Percentiles rank a stretch among this genome's conserved stretches.
phyloP scores from a whole-genome alignment of 2,329 filamentous ascomycete species.

The Aaosphaeria pasadenensis region DNA sequence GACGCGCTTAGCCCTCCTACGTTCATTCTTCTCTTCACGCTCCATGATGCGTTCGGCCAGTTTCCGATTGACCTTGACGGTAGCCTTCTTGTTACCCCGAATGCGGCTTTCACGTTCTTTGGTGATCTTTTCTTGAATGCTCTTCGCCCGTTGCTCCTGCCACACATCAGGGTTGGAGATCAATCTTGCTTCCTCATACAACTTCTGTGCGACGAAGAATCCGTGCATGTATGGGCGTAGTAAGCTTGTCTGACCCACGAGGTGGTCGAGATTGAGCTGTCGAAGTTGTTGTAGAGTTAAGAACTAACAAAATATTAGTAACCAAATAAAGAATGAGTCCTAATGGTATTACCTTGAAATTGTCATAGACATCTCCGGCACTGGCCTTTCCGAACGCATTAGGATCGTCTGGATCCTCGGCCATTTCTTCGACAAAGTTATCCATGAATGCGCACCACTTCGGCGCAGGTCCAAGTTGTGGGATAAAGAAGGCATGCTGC shows the following conservation, averaged over 20 bases:
- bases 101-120: slow-evolving; percentile 96
- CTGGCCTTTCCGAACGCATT: slow-evolving; percentile 53
- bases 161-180: slow-evolving; percentile 93
- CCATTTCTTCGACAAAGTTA: slow-evolving; percentile 98
- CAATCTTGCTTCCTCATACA: slow-evolving; percentile 91
- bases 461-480: slow-evolving; percentile 87
- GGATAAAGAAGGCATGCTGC: slow-evolving; percentile 93
- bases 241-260: slow-evolving; percentile 86
- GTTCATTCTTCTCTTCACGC: slow-evolving; percentile 65
- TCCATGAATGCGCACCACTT: slow-evolving; percentile 97
- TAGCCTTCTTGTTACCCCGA: slow-evolving; percentile 86
- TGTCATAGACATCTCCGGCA: slow-evolving; percentile 85
- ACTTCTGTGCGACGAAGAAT: slow-evolving; percentile 91
- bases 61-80: slow-evolving; percentile 83
- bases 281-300: slow-evolving; percentile 83
- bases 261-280: slow-evolving; percentile 79
- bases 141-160: slow-evolving; percentile 88
- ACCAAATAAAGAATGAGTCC: too few relatives aligned
- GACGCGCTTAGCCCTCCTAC: slow-evolving; percentile 44
- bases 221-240: slow-evolving; percentile 98
- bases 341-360: slow-evolving; percentile 65
- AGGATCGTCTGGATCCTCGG: slow-evolving; percentile 69
- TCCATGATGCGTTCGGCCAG: slow-evolving; percentile 63
- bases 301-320: slow-evolving; percentile 50
- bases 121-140: slow-evolving; percentile 90